Evolutionary conservation across 495 filamentous ascomycete species (phyloP), one percentile per base, ranked within the genome.

Genomic region (Terfezia boudieri): DNA sequence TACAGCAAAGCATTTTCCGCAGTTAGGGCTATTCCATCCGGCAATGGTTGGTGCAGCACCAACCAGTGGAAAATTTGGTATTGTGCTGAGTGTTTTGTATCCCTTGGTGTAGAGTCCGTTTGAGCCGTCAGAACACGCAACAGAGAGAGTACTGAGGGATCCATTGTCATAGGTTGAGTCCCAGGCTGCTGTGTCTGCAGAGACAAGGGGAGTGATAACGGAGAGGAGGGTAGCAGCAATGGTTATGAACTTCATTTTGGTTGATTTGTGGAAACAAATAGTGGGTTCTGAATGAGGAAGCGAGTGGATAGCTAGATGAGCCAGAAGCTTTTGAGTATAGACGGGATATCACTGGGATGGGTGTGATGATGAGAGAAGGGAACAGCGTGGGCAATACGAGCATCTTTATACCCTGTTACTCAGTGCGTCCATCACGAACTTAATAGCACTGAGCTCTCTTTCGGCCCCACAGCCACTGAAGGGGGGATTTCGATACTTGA

Each of bases 1-100:
- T 50, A 84, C 66, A 49, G 67, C 53, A 69, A 78, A 88, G 73
- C 83, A 88, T 9, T 74, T 75, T 54, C 84, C 83, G 68, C 84
- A 89, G 52, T 59, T 64, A 7, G 69, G 57, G 8, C 68, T 69
- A 61, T 72, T 76, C 76, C 75, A 83, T 37, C 74, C 76, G 12
- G 62, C 58, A 22, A 87, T 72, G 36, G 74, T 76, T 22, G 71
- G 68, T 3, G 74, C 69, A 53, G 77, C 83, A 16, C 80, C 83
- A 54, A 86, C 75, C 61, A 69, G 67, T 1, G 76, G 73, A 70
- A 80, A 84, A 5, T 56, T 55, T 0, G 73, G 73, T 53, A 84
- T 57, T 10, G 69, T 63, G 10, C 60, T 57, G 22, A 64, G 51
- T 8, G 60, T 62, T 1, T 1, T 9, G 53, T 62, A 64, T 61